A percentile compares a stretch with the other conserved stretches of the same genome.
Conservation (phyloP, 208 protist genomes). For the Trichomonas vaginalis region DNA sequence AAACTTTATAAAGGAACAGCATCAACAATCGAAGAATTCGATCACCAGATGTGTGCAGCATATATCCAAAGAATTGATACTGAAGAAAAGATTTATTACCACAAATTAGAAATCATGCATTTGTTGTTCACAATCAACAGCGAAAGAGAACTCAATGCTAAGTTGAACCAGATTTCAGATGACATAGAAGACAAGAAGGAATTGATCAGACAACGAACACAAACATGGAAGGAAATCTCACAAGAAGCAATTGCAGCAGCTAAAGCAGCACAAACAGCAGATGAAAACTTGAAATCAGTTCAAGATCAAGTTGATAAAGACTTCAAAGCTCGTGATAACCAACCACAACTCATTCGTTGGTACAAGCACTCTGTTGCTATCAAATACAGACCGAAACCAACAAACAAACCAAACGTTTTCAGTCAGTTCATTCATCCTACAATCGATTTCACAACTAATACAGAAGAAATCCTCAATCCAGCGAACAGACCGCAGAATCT, state of each 20-base stretch:
- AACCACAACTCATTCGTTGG: neutral
- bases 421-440: neutral
- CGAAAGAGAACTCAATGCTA: neutral
- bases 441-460: neutral
- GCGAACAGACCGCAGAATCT: neutral
- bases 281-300: neutral
- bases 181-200: neutral
- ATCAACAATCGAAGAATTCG: constrained; percentile 6
- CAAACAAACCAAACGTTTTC: neutral
- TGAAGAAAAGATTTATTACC: neutral
- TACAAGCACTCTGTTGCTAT: neutral
- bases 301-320: neutral
- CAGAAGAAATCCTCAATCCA: neutral
- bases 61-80: neutral
- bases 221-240: neutral
- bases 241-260: neutral
- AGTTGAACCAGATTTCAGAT: neutral
- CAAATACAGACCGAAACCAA: neutral
- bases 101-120: neutral
- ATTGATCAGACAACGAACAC: neutral
- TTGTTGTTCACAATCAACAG: neutral
- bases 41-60: neutral
- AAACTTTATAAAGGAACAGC: neutral
- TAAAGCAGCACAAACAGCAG: neutral
- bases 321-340: neutral